Evolutionary conservation across 345 rosid species (phyloP).

Genomic region (Populus davidiana): DNA sequence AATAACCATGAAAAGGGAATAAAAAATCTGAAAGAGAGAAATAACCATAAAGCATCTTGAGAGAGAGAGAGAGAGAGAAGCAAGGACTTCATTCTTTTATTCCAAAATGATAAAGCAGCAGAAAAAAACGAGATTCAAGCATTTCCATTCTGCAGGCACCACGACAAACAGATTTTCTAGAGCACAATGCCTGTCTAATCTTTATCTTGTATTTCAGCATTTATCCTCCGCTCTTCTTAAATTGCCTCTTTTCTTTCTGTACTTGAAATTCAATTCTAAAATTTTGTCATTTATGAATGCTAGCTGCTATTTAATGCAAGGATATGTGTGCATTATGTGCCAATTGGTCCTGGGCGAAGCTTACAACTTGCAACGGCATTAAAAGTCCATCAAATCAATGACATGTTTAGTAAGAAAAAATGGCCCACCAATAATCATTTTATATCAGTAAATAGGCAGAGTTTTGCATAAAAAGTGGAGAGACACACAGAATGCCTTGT

Average conservation of each 20-base stretch:
- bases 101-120: neutral
- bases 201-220: too few species aligned
- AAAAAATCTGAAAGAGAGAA: neutral
- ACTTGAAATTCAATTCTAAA: neutral
- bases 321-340: neutral
- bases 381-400: neutral
- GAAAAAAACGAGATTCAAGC: neutral
- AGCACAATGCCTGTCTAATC: too few species aligned
- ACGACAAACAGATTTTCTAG: too few species aligned
- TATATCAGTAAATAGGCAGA: too few species aligned
- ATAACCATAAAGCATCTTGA: too few species aligned
- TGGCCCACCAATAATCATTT: too few species aligned
- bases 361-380: neutral
- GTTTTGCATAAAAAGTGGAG: too few species aligned
- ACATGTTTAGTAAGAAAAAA: neutral
- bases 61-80: neutral
- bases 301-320: neutral
- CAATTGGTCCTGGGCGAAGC: neutral
- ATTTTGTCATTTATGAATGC: neutral
- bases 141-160: neutral
- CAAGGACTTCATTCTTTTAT: neutral
- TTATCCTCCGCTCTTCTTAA: too few species aligned
- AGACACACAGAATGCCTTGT: too few species aligned
- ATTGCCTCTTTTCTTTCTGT: neutral
- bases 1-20: neutral